Percentiles rank a stretch among this genome's conserved stretches.
These are phyloP conservation scores for Sporisorium sorghi DNA, from an alignment of 1,284 basidiomycete genomes.

Conservation along the genomic window DNA sequence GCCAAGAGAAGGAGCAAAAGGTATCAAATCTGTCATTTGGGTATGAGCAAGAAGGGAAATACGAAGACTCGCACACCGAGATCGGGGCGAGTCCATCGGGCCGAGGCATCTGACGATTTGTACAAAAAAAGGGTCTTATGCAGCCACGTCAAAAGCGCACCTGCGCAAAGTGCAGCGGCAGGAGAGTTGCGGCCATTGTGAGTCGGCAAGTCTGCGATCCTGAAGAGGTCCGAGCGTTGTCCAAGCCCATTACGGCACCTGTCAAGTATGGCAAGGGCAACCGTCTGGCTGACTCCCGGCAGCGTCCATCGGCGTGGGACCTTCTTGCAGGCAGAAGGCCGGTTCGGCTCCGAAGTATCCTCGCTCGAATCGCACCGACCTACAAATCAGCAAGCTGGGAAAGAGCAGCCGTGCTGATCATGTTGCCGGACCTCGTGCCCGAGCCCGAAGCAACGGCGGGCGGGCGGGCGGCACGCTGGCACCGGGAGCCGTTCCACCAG, in stretches of 20 bases:
- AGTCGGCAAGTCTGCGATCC: neutral
- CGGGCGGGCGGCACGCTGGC: conserved; percentile 14
- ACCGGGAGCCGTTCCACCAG: conserved; percentile 16
- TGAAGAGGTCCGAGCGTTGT: neutral
- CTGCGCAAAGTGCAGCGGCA: neutral
- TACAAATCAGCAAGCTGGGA: conserved; percentile 41
- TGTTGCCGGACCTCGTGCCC: conserved; percentile 13
- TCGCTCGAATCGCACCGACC: neutral
- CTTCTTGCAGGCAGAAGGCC: neutral
- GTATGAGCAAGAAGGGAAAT: neutral
- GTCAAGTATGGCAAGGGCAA: neutral
- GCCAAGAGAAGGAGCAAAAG: neutral
- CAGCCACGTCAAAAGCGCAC: neutral
- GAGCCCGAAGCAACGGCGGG: conserved; percentile 12
- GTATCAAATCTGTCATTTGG: conserved; percentile 3
- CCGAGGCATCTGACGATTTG: neutral
- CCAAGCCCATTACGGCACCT: neutral
- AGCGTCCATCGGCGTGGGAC: too few relatives aligned
- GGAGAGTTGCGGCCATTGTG: neutral
- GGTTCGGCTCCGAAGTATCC: neutral
- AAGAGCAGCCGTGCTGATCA: conserved; percentile 41
- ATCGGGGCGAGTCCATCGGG: neutral
- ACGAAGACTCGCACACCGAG: neutral
- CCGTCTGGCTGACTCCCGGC: neutral
- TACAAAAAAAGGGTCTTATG: conserved; percentile 1